Conservation (phyloP, 2,329 filamentous ascomycete species). For the Sarocladium oryzae region DNA sequence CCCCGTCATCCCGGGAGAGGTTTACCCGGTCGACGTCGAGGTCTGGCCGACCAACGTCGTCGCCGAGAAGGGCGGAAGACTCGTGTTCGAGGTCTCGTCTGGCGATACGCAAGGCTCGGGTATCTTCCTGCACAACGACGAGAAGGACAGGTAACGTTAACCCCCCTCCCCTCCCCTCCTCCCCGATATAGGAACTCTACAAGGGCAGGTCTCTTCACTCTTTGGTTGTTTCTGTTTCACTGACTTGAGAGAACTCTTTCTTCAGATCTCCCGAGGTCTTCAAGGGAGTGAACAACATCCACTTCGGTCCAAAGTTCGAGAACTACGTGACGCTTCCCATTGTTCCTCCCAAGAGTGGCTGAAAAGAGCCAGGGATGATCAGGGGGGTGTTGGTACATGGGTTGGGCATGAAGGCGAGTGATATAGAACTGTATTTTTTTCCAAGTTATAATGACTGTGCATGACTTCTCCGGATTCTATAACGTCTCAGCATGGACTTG, state of each 20-base stretch:
- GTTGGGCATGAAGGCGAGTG: too few relatives aligned
- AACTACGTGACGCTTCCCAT: conserved; percentile 50
- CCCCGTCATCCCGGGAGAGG: conserved; percentile 33
- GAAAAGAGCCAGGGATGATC: not conserved
- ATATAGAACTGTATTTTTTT: too few relatives aligned
- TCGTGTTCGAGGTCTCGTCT: conserved; percentile 1
- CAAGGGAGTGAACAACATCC: conserved; percentile 43
- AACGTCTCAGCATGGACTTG: too few relatives aligned
- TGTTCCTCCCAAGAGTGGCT: conserved; percentile 32
- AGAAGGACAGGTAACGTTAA: conserved; percentile 2
- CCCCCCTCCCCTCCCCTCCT: too few relatives aligned
- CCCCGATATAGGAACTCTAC: too few relatives aligned
- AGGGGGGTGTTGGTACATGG: too few relatives aligned
- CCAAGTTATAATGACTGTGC: too few relatives aligned
- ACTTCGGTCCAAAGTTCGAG: conserved; percentile 39
- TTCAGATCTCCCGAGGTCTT: conserved; percentile 22
- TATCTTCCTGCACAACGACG: conserved; percentile 4
- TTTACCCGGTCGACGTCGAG: conserved; percentile 51
- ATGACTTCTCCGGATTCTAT: too few relatives aligned
- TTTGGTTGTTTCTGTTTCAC: not conserved
- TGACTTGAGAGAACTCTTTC: not conserved
- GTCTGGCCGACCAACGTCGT: conserved; percentile 56
- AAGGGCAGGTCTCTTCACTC: too few relatives aligned
- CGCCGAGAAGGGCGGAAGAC: not conserved
- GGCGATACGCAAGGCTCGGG: conserved; percentile 2